These are phyloP conservation scores for Myxozyma geophila DNA, from an alignment of 805 yeast genomes.

Conservation along the genomic window DNA sequence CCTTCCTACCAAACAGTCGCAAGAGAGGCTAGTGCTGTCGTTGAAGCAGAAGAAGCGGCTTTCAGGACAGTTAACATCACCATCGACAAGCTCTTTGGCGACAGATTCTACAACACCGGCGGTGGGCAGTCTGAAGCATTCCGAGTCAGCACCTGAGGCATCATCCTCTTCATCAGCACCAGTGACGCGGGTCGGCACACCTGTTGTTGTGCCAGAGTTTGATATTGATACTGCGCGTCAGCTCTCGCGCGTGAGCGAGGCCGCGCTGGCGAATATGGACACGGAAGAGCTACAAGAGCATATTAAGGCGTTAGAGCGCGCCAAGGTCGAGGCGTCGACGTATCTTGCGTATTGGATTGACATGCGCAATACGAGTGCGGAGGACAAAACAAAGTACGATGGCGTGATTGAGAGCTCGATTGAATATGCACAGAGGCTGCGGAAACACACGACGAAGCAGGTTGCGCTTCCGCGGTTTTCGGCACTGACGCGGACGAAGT, in stretches of 20 bases:
- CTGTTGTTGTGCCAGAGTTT: slow-evolving; percentile 20
- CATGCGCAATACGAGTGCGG: slow-evolving; percentile 54
- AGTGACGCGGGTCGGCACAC: slow-evolving; percentile 18
- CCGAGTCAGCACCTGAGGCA: background rate
- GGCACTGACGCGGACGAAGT: slow-evolving; percentile 19
- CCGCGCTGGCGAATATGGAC: slow-evolving; percentile 47
- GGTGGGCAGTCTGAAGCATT: background rate
- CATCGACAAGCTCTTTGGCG: slow-evolving; percentile 3
- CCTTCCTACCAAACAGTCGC: slow-evolving; percentile 10
- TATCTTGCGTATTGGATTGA: slow-evolving; percentile 58
- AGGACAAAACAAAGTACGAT: slow-evolving; percentile 78
- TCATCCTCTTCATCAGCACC: slow-evolving; percentile 14
- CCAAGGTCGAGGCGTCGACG: slow-evolving; percentile 48
- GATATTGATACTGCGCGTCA: slow-evolving; percentile 38
- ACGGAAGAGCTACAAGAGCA: slow-evolving; percentile 49
- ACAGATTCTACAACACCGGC: background rate
- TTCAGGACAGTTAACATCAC: background rate
- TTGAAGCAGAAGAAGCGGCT: slow-evolving; percentile 2
- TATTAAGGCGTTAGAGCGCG: slow-evolving; percentile 44
- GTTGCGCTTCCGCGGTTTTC: slow-evolving; percentile 34
- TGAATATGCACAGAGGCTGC: slow-evolving; percentile 83
- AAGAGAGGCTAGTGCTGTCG: slow-evolving; percentile 17
- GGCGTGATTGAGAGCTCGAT: slow-evolving; percentile 86
- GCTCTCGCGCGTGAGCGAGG: slow-evolving; percentile 45
- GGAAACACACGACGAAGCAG: slow-evolving; percentile 48